These are phyloP conservation scores for Eleusine indica DNA, from an alignment of 176 grass and related monocot genomes.

Conservation along the genomic window DNA sequence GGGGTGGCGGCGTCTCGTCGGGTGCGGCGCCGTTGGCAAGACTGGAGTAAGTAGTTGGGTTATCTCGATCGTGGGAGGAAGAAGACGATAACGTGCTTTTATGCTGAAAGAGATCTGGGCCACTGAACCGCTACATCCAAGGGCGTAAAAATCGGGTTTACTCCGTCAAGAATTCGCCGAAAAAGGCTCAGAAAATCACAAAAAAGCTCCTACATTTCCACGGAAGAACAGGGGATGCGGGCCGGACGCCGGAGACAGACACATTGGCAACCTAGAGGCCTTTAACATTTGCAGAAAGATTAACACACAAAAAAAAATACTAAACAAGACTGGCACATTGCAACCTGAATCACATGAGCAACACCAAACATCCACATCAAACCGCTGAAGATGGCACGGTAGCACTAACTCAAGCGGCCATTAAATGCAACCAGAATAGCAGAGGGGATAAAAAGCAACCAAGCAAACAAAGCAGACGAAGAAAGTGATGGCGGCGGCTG, in stretches of 20 bases:
- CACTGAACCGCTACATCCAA: not conserved
- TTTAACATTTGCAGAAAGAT: not conserved
- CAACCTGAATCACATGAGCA: constrained; percentile 34
- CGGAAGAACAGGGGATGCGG: not conserved
- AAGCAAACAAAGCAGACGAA: constrained; percentile 17
- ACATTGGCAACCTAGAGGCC: not conserved
- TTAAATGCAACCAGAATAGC: constrained; percentile 23
- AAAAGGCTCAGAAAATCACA: not conserved
- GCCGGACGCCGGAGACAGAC: not conserved
- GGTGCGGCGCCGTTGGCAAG: not conserved
- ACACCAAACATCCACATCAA: constrained; percentile 7
- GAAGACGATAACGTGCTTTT: not conserved
- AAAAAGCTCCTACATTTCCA: not conserved
- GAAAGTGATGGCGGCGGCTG: constrained; percentile 18
- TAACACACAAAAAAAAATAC: too few species aligned
- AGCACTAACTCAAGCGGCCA: constrained; percentile 27
- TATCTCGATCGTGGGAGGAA: not conserved
- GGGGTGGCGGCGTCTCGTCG: not conserved
- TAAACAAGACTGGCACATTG: not conserved
- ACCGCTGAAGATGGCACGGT: not conserved
- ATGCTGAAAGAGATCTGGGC: constrained; percentile 6
- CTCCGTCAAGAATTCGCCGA: not conserved
- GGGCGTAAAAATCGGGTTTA: not conserved
- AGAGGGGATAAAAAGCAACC: not conserved
- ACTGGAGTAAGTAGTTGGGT: not conserved